Conservation (phyloP, 2,329 filamentous ascomycete species). For the Exophiala xenobiotica region DNA sequence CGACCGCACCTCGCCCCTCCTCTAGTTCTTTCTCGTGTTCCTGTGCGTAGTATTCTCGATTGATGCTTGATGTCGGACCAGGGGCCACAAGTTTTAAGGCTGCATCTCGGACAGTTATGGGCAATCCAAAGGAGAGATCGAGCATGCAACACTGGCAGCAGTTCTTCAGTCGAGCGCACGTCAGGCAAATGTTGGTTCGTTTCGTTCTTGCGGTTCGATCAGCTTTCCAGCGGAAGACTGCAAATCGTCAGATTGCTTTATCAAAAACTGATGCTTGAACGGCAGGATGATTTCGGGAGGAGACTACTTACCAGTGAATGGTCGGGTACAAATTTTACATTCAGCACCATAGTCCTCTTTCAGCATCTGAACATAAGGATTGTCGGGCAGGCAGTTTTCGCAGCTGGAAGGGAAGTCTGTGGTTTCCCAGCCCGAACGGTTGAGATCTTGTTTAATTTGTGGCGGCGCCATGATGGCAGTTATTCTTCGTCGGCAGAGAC, state of each 20-base stretch:
- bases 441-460: constrained; percentile 94
- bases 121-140: constrained; percentile 90
- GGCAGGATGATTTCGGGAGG: too few species aligned
- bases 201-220: constrained; percentile 90
- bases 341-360: constrained; percentile 94
- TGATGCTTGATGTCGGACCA: constrained; percentile 86
- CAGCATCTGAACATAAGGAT: constrained; percentile 97
- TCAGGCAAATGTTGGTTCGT: constrained; percentile 92
- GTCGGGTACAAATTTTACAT: constrained; percentile 85
- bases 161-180: constrained; percentile 95
- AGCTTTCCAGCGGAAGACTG: constrained; percentile 93
- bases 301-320: too few species aligned
- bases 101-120: constrained; percentile 91
- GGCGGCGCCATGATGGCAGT: constrained; percentile 68
- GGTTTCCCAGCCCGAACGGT: constrained; percentile 93
- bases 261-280: too few species aligned
- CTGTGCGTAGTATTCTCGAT: constrained; percentile 95
- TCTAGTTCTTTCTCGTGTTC: constrained; percentile 96
- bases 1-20: constrained; percentile 78
- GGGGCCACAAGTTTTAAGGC: constrained; percentile 97
- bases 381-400: constrained; percentile 92
- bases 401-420: constrained; percentile 54
- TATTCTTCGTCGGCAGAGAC: too few species aligned
- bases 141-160: constrained; percentile 99
- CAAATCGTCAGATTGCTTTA: too few species aligned